Conservation (phyloP, 177 flowering plant genomes). For the Vitis hybrid region DNA sequence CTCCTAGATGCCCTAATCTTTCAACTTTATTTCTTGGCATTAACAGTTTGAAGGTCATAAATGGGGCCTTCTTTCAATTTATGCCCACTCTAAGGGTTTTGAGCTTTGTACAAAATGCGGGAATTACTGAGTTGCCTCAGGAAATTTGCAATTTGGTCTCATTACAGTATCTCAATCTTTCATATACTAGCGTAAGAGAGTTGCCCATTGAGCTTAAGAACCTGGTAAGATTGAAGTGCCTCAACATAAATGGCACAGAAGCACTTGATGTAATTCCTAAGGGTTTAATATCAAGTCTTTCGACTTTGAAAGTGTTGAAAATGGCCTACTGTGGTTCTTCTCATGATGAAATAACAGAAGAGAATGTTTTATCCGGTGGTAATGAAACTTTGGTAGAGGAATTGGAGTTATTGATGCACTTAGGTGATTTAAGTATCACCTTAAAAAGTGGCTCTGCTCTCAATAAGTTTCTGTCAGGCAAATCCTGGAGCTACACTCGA, state of each 20-base stretch:
- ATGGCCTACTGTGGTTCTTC: neutral
- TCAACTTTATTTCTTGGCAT: slow-evolving; percentile 10
- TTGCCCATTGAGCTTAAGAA: slow-evolving; percentile 11
- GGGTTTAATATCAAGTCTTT: slow-evolving; percentile 8
- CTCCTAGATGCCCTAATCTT: slow-evolving; percentile 8
- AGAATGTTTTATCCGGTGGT: neutral
- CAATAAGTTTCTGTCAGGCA: neutral
- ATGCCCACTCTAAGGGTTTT: slow-evolving; percentile 20
- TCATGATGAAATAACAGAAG: too few species aligned
- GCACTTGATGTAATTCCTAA: neutral
- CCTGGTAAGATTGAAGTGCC: slow-evolving; percentile 6
- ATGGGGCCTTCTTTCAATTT: slow-evolving; percentile 6
- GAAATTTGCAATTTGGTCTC: slow-evolving; percentile 5
- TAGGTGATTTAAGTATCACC: slow-evolving; percentile 4
- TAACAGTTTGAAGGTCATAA: slow-evolving; percentile 2
- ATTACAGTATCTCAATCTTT: slow-evolving; percentile 16
- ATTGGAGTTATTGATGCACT: slow-evolving; percentile 8
- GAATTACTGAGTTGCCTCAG: slow-evolving; percentile 4
- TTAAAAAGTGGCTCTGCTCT: slow-evolving; percentile 4
- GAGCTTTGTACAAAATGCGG: slow-evolving; percentile 2
- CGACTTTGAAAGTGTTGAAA: slow-evolving; percentile 3
- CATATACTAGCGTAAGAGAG: slow-evolving; percentile 6
- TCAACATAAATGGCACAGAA: slow-evolving; percentile 9
- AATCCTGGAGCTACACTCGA: neutral
- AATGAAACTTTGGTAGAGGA: slow-evolving; percentile 7